Base-by-base conservation (phyloP, 768 basidiomycete species). In the Boletus vermiculosoides region DNA sequence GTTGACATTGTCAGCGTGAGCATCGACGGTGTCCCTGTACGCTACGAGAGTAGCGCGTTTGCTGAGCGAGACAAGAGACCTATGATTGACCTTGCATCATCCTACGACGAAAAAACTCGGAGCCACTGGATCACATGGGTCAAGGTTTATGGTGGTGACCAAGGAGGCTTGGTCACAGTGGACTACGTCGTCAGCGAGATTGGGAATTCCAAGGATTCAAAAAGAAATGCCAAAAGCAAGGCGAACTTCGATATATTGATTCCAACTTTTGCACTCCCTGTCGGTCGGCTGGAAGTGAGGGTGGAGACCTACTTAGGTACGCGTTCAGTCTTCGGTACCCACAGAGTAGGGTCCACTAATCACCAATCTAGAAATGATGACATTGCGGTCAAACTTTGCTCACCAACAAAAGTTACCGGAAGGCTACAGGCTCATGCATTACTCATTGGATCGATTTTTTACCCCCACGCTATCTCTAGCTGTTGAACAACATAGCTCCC, bases 191-290 rank as follows among this genome's bases (percentile, higher is more conserved):
- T 87, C 30, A 77, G 67, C 62, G 71, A 74, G 31, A 31, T 44
- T 28, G 57, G 42, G 4, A 23, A 47, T 23, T 11, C 57, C 51
- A 60, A 36, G 34, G 58, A 55, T 11, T 25, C 47, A 40, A 83
- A 78, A 60, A 72, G 63, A 54, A 78, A 72, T 57, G 62, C 59
- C 45, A 70, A 61, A 28, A 68, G 70, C 25, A 68, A 65, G 50
- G 62, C 62, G 4, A 58, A 65, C 28, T 53, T 85, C 18, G 71
- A 81, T 59, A 68, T 90, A 20, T 72, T 87, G 45, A 67, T 92
- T 44, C 90, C 90, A 9, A 82, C 83, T n/a, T 92, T 92, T 63
- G 68, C 82, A 4, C 72, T 90, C n/a, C 83, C 88, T 8, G 74
- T 92, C 42, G 84, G 85, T 45, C 77, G 78, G 66, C 71, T 91